phyloP scores from a whole-genome alignment of 805 yeast genomes.

The Kazachstania bromeliacearum region DNA sequence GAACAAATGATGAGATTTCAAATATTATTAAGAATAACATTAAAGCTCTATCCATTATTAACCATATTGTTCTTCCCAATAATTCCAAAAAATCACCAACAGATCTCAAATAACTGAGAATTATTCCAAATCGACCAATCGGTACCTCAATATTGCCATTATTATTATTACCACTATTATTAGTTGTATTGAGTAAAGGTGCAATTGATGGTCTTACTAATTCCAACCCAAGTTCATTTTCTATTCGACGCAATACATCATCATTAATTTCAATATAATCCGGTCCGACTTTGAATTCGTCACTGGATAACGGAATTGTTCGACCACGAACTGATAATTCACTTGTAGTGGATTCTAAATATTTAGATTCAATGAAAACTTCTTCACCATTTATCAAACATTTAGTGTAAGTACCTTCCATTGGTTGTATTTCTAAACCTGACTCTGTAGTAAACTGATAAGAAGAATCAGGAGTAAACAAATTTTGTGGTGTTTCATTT shows the following conservation, averaged over 20 bases:
- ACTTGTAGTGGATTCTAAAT: constrained; percentile 12
- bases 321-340: background rate
- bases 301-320: constrained; percentile 8
- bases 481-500: too few relatives aligned
- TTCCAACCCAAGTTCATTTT: constrained; percentile 7
- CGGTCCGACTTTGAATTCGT: constrained; percentile 12
- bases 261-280: constrained; percentile 13
- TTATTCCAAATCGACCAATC: too few relatives aligned
- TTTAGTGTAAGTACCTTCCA: constrained; percentile 16
- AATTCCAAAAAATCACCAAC: constrained; percentile 5
- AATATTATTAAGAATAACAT: constrained; percentile 15
- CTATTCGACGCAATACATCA: constrained; percentile 9
- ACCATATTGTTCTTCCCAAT: constrained; percentile 14
- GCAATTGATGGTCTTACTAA: too few relatives aligned
- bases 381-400: constrained; percentile 19
- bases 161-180: too few relatives aligned
- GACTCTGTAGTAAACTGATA: constrained; percentile 10
- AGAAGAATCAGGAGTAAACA: too few relatives aligned
- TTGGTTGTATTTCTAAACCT: constrained; percentile 9
- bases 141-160: too few relatives aligned
- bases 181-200: too few relatives aligned
- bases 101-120: background rate
- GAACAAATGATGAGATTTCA: constrained; percentile 15
- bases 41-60: constrained; percentile 16
- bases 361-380: constrained; percentile 14